Conservation (phyloP, 139 green algal genomes). For the Choricystis sp. region DNA sequence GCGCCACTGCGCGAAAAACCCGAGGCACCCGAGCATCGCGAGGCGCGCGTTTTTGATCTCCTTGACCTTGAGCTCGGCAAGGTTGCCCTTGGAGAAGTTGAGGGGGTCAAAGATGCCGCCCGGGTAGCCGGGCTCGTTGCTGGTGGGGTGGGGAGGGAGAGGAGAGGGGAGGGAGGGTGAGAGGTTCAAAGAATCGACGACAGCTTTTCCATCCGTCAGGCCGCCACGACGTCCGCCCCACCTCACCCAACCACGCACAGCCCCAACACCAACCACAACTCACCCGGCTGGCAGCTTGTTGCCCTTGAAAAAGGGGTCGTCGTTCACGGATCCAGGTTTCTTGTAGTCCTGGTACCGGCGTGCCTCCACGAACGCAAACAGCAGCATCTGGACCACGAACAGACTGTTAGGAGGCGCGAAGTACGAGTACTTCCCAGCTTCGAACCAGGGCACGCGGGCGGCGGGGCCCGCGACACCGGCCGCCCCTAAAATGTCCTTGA, state of each 20-base stretch:
- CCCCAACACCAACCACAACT: not conserved
- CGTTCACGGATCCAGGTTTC: constrained; percentile 17
- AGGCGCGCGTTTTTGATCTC: constrained; percentile 77
- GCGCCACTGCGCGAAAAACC: constrained; percentile 19
- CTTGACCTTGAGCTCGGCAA: constrained; percentile 50
- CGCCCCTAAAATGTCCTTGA: constrained; percentile 13
- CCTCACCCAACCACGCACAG: too few species aligned
- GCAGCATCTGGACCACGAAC: constrained; percentile 40
- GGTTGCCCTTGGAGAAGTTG: constrained; percentile 27
- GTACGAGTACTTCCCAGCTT: constrained; percentile 21
- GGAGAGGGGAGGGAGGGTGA: too few species aligned
- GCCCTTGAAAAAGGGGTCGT: constrained; percentile 42
- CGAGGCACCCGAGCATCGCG: constrained; percentile 34
- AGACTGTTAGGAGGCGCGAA: constrained; percentile 27
- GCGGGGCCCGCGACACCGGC: constrained; percentile 3
- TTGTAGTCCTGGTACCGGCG: constrained; percentile 30
- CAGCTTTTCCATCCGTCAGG: too few species aligned
- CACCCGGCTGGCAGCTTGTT: constrained; percentile 19
- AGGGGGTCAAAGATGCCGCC: constrained; percentile 48
- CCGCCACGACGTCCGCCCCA: too few species aligned
- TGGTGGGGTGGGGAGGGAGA: too few species aligned
- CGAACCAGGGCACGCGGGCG: constrained; percentile 12
- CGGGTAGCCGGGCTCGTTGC: constrained; percentile 30
- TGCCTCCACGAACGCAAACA: constrained; percentile 54
- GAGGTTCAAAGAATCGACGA: too few species aligned